Percentiles rank a stretch among this genome's conserved stretches.
Conservation (phyloP, 1,139 yeast species). For the Pichiaceae sp. region DNA sequence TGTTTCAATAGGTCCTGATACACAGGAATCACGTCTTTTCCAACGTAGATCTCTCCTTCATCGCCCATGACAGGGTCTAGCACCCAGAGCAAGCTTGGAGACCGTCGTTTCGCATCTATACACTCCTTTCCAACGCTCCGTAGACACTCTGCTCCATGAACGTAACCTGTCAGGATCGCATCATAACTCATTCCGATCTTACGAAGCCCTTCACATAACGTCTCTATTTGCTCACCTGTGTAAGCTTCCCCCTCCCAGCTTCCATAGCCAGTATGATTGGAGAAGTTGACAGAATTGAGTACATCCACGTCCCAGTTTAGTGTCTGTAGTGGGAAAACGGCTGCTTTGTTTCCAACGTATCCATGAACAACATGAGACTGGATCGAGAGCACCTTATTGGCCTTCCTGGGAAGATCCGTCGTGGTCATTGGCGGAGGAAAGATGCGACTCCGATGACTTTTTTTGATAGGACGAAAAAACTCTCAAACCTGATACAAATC, state of each 20-base stretch:
- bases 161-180: conserved; percentile 65
- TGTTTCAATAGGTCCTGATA: conserved; percentile 49
- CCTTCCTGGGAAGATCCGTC: conserved; percentile 2
- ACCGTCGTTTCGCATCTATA: conserved; percentile 17
- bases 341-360: conserved; percentile 75
- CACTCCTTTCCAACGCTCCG: conserved; percentile 37
- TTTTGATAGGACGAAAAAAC: neutral
- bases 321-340: conserved; percentile 70
- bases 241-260: conserved; percentile 36
- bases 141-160: conserved; percentile 51
- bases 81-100: conserved; percentile 38
- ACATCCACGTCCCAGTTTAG: conserved; percentile 83
- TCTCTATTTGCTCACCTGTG: conserved; percentile 31
- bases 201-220: conserved; percentile 38
- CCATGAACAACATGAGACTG: conserved; percentile 87
- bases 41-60: conserved; percentile 74
- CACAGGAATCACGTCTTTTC: conserved; percentile 55
- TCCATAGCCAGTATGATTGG: conserved; percentile 83
- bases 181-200: conserved; percentile 40
- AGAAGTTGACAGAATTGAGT: conserved; percentile 69
- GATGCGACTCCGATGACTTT: conserved; percentile 1
- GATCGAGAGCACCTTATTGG: conserved; percentile 38
- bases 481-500: neutral
- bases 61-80: conserved; percentile 96
- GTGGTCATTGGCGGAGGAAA: neutral